These are phyloP conservation scores for Primulina tabacum DNA, from an alignment of 257 asterid species.

Conservation along the genomic window DNA sequence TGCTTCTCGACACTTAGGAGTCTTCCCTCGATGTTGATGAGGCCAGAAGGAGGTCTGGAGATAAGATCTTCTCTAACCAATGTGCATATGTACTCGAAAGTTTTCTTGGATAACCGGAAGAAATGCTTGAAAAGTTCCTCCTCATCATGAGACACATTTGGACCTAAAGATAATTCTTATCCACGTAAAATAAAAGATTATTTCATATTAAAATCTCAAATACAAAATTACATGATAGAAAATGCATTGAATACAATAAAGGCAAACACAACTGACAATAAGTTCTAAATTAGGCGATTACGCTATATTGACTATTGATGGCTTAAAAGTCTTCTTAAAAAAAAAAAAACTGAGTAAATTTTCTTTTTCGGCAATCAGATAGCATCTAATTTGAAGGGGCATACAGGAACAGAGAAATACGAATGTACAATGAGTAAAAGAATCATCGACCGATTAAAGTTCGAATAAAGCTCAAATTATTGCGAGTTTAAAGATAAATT, in stretches of 20 bases:
- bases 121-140: too few species aligned
- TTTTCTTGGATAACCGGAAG: too few species aligned
- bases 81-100: too few species aligned
- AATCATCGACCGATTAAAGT: background rate
- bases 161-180: too few species aligned
- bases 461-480: constrained; percentile 3
- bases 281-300: background rate
- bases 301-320: too few species aligned
- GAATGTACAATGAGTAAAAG: background rate
- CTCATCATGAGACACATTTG: too few species aligned
- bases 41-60: constrained; percentile 97
- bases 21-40: constrained; percentile 93
- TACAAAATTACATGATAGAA: background rate
- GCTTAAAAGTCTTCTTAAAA: too few species aligned
- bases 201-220: too few species aligned
- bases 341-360: too few species aligned
- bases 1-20: constrained; percentile 97
- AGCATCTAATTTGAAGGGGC: background rate
- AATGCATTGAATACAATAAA: background rate
- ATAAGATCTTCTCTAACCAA: constrained; percentile 93
- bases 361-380: too few species aligned
- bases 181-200: too few species aligned
- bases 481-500: constrained; percentile 3
- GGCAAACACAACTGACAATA: too few species aligned
- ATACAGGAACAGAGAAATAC: background rate